Evolutionary conservation across 139 green algal genomes (phyloP).

Genomic region (Chlorella sp.): DNA sequence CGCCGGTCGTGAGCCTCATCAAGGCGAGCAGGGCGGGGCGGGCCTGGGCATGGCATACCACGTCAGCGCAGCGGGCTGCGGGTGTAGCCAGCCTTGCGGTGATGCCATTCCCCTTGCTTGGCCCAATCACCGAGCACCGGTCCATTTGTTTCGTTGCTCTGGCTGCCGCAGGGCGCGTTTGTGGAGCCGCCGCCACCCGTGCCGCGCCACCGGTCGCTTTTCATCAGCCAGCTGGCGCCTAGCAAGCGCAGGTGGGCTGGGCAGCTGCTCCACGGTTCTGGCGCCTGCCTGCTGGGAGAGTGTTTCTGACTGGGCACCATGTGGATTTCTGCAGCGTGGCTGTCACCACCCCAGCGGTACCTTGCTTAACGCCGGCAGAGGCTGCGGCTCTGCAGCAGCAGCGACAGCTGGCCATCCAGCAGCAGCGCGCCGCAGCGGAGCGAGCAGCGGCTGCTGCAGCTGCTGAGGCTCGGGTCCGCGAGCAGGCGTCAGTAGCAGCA

Average conservation of each 20-base stretch:
- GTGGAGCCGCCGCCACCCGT: slow-evolving; percentile 17
- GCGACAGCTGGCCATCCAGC: neutral
- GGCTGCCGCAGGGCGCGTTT: slow-evolving; percentile 19
- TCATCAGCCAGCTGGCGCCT: slow-evolving; percentile 29
- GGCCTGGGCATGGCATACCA: too few relatives aligned
- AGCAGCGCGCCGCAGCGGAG: slow-evolving; percentile 2
- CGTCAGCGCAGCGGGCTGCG: too few relatives aligned
- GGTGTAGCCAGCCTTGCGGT: too few relatives aligned
- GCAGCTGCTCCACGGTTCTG: neutral
- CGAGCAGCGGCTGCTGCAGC: neutral
- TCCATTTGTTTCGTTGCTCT: too few relatives aligned
- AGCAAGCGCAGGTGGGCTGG: slow-evolving; percentile 9
- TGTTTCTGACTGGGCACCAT: neutral
- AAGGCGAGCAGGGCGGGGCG: too few relatives aligned
- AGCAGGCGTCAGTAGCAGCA: neutral
- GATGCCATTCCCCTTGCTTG: too few relatives aligned
- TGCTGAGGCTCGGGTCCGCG: neutral
- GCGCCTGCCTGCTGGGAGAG: neutral
- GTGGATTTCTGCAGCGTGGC: neutral
- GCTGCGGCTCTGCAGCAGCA: slow-evolving; percentile 11
- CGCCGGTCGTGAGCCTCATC: too few relatives aligned
- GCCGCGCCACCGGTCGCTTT: slow-evolving; percentile 6
- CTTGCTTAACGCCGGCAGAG: slow-evolving; percentile 2
- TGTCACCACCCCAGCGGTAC: slow-evolving; percentile 20
- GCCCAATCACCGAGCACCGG: too few relatives aligned